Evolutionary conservation across 768 basidiomycete genomes (phyloP).

Genomic region (Trametes coccinea): DNA sequence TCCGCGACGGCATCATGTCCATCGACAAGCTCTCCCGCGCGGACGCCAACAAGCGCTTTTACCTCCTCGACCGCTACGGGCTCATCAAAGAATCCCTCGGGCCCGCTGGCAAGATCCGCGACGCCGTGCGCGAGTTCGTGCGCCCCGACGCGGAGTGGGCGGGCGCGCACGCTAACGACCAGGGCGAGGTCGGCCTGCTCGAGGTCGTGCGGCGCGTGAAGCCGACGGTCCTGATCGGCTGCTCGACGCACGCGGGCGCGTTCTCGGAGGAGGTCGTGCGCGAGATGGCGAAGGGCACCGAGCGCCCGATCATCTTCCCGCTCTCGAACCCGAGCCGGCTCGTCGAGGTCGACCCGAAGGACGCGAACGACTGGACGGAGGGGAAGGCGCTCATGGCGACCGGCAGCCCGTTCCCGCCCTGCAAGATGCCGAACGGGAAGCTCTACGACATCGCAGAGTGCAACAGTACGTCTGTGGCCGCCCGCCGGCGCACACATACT

Average conservation of each 20-base stretch:
- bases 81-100: constrained; percentile 56
- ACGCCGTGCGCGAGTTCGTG: constrained; percentile 54
- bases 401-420: constrained; percentile 80
- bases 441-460: constrained; percentile 73
- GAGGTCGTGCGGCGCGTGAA: constrained; percentile 71
- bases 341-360: constrained; percentile 71
- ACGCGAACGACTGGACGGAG: constrained; percentile 76
- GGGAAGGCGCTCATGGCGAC: constrained; percentile 82
- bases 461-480: constrained; percentile 47
- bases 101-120: constrained; percentile 40
- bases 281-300: constrained; percentile 66
- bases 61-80: constrained; percentile 69
- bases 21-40: constrained; percentile 47
- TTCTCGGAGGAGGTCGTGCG: constrained; percentile 75
- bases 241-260: constrained; percentile 74
- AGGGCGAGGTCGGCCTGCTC: constrained; percentile 52
- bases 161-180: constrained; percentile 36
- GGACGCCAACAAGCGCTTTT: constrained; percentile 69
- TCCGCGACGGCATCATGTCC: constrained; percentile 73
- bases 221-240: constrained; percentile 85
- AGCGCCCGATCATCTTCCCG: constrained; percentile 82
- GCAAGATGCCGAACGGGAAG: constrained; percentile 64
- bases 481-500: not conserved
- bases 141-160: constrained; percentile 59
- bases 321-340: constrained; percentile 79